phyloP scores from a whole-genome alignment of 352 stramenopile species.

The Elongisporangium prolatum region DNA sequence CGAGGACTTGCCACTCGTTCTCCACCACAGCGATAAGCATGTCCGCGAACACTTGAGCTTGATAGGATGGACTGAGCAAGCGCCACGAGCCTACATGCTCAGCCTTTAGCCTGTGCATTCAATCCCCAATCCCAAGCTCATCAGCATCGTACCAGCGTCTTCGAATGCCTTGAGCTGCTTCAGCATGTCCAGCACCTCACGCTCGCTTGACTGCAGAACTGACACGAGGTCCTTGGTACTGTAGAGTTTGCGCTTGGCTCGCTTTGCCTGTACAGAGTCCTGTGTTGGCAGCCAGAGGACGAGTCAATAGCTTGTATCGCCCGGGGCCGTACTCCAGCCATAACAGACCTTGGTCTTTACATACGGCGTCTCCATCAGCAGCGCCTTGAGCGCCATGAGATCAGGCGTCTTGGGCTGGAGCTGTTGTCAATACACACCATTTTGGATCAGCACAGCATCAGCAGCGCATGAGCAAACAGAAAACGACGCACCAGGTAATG shows the following conservation, averaged over 20 bases:
- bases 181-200: constrained; percentile 59
- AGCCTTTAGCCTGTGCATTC: not conserved
- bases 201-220: constrained; percentile 55
- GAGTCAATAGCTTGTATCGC: not conserved
- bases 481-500: constrained; percentile 64
- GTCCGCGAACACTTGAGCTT: constrained; percentile 56
- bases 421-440: constrained; percentile 21
- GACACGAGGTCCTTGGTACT: constrained; percentile 56
- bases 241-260: constrained; percentile 54
- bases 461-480: not conserved
- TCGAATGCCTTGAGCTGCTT: constrained; percentile 61
- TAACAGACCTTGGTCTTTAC: constrained; percentile 17
- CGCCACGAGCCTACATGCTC: constrained; percentile 35
- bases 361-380: constrained; percentile 64
- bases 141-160: constrained; percentile 35
- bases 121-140: not conserved
- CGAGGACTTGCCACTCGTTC: constrained; percentile 59
- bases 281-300: not conserved
- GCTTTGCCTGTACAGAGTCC: constrained; percentile 21
- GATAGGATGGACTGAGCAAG: constrained; percentile 50
- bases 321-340: not conserved
- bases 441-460: not conserved
- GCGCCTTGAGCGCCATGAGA: constrained; percentile 40
- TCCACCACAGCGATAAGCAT: constrained; percentile 73
- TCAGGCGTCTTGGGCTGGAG: constrained; percentile 61